These are phyloP conservation scores for Heliamphora pulchella DNA, from an alignment of 179 eudicot species.

Conservation along the genomic window DNA sequence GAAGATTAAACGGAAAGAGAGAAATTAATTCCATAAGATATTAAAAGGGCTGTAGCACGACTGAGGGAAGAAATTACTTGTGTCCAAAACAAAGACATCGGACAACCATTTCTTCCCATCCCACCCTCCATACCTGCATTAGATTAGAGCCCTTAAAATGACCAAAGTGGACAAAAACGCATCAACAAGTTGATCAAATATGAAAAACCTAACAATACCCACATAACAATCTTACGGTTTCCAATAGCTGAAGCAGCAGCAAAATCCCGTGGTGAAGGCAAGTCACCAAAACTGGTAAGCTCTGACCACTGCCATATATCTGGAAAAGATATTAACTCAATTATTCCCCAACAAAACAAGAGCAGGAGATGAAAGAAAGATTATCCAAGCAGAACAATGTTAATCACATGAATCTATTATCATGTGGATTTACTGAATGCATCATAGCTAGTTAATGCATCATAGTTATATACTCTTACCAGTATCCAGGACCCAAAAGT, in stretches of 20 bases:
- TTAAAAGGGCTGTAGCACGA: not conserved
- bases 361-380: constrained; percentile 10
- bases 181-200: constrained; percentile 9
- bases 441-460: not conserved
- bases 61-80: constrained; percentile 47
- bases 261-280: constrained; percentile 95
- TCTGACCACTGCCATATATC: constrained; percentile 99
- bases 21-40: not conserved
- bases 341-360: constrained; percentile 13
- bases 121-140: constrained; percentile 96
- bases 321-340: constrained; percentile 23
- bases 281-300: constrained; percentile 89
- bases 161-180: not conserved
- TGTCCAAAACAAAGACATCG: constrained; percentile 85
- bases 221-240: constrained; percentile 93
- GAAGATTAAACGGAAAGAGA: not conserved
- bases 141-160: constrained; percentile 14
- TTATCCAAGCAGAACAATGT: not conserved
- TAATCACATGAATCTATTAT: not conserved
- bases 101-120: constrained; percentile 96
- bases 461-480: constrained; percentile 33
- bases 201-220: constrained; percentile 20
- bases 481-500: constrained; percentile 98
- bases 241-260: constrained; percentile 92
- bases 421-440: not conserved